Conservation (phyloP, 306 rosid genomes). For the Leucaena leucocephala region DNA sequence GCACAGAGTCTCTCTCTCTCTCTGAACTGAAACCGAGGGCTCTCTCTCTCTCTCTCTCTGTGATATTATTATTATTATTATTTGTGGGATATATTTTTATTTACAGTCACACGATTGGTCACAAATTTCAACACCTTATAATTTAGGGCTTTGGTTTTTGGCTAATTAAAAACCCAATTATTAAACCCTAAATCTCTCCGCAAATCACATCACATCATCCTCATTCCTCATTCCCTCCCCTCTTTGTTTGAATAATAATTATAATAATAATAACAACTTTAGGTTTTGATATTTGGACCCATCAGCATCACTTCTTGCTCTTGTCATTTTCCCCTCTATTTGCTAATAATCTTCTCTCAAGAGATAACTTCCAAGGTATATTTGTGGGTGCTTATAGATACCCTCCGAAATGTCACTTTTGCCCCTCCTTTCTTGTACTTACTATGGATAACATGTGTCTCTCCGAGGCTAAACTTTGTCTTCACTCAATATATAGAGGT, state of each 20-base stretch:
- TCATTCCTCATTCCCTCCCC: constrained; percentile 38
- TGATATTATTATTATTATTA: background rate
- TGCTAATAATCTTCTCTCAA: background rate
- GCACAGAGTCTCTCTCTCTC: constrained; percentile 21
- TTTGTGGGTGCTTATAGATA: constrained; percentile 42
- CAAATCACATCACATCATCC: constrained; percentile 53
- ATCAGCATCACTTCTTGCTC: constrained; percentile 41
- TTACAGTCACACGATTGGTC: background rate
- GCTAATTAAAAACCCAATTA: constrained; percentile 8
- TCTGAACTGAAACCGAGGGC: constrained; percentile 35
- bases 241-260: no score
- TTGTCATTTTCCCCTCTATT: constrained; percentile 39
- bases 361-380: constrained; percentile 31
- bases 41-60: background rate
- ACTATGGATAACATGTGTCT: background rate
- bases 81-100: background rate
- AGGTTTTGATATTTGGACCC: constrained; percentile 44
- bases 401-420: constrained; percentile 39
- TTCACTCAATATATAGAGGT: background rate
- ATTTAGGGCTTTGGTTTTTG: constrained; percentile 11
- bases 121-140: constrained; percentile 33
- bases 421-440: constrained; percentile 15
- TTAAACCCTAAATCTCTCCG: constrained; percentile 59
- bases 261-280: constrained; percentile 11
- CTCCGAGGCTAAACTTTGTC: constrained; percentile 41